Conservation (phyloP, 2,329 filamentous ascomycete species). For the Fusarium sp. region DNA sequence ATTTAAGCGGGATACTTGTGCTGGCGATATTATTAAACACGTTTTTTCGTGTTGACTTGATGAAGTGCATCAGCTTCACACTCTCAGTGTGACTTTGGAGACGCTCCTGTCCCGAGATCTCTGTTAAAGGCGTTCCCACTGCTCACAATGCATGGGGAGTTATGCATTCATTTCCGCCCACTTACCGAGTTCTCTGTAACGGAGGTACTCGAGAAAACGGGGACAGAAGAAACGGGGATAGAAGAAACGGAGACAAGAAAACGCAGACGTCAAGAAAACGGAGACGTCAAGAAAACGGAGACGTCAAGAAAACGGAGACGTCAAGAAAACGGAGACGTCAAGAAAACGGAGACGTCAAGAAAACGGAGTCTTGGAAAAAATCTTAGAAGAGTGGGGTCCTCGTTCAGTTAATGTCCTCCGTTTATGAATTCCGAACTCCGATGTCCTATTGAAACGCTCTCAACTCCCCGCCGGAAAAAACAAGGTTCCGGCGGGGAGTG, state of each 20-base stretch:
- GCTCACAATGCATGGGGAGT: constrained; percentile 12
- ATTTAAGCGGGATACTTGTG: not conserved
- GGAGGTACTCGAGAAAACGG: not conserved
- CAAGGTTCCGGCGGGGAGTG: not conserved
- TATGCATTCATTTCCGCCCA: not conserved
- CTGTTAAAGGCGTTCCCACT: not conserved
- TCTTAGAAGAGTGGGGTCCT: too few relatives aligned
- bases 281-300: too few relatives aligned
- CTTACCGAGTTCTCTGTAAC: not conserved
- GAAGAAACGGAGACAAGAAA: too few relatives aligned
- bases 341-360: too few relatives aligned
- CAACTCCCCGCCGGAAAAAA: not conserved
- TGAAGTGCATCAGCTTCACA: not conserved
- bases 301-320: too few relatives aligned
- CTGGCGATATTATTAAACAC: not conserved
- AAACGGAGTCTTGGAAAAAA: too few relatives aligned
- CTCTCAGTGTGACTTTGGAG: constrained; percentile 3
- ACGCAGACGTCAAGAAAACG: too few relatives aligned
- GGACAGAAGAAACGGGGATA: too few relatives aligned
- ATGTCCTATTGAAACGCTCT: not conserved
- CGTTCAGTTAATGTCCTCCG: too few relatives aligned
- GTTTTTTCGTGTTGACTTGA: not conserved
- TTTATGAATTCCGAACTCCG: not conserved
- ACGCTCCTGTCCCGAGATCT: constrained; percentile 1
- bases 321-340: too few relatives aligned